Base-by-base conservation (phyloP, 805 yeast genomes). In the Metschnikowia picachoensis region DNA sequence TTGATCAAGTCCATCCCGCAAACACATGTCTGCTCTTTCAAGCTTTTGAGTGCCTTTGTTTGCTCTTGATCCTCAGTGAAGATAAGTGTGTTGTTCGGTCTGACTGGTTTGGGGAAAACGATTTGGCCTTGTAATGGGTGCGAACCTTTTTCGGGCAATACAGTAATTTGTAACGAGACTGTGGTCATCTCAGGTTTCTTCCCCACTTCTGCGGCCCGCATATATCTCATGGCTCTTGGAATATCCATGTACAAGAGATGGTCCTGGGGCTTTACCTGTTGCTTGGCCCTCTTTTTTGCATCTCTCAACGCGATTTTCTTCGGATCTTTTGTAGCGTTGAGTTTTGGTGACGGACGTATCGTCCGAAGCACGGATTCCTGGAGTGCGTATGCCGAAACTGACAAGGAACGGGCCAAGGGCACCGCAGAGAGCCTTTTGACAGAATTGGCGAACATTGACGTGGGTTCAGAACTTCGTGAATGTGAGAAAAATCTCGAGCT, bases 121-220 rank as follows among this genome's bases (percentile, higher is more conserved):
- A 90, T 78, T 4, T 81, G 74, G 12, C 97, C 97, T 29, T 72
- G 70, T 43, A 91, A 66, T 25, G 88, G 86, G 31, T 83, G 80
- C 17, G 86, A 82, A 55, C 97, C 96, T 60, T 79, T 82, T 49
- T 85, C 92, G 16, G 84, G 80, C 29, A 90, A 73, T 14, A 79
- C 70, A 14, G 87, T 76, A 43, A 84, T 79, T 44, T 87, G 65
- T 14, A 86, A 72, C 28, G 66, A 53, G 35, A 92, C 72, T 20
- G 91, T 83, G 17, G 92, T 82, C 56, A 82, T 81, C n/a, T 76
- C 68, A 4, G 76, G 70, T 2, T 92, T 80, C 60, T 86, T 80
- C 5, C 99, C 98, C 5, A 90, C 95, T 65, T 90, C 97, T 5
- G 90, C 80, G 0, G 98, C 96, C 52, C 97, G 76, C 46, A 92